Base-by-base conservation (phyloP, 1,284 basidiomycete genomes). In the Trichosporon sp. region DNA sequence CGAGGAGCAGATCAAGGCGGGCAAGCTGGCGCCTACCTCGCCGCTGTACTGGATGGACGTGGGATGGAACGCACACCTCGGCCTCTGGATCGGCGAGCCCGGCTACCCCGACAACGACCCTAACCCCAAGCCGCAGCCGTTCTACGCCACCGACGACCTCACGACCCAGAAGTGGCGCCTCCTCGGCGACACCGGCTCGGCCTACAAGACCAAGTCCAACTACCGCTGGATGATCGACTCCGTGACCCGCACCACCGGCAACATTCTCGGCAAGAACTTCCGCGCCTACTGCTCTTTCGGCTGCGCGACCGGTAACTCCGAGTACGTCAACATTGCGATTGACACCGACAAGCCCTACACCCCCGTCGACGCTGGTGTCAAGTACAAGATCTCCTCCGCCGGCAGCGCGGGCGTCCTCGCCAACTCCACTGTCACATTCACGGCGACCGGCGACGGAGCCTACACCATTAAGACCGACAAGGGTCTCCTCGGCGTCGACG, bases 161-260 rank as follows among this genome's bases (percentile, higher is more conserved):
- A 63, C 57, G 19, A 59, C 44, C 3, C 57, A 59, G 36, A 6
- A 23, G 10, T 63, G 62, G 62, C 52, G 21, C 25, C 84, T 95
- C 16, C 82, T 98, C 61, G 95, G 96, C 65, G 96, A 99, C 75
- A 83, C 98, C 31, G 94, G 93, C 1, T 90, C 93, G 72, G 84
- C 86, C n/a, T 95, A 88, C 40, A 83, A 84, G 64, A 89, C 90
- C 29, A 85, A 92, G 4, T 54, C 57, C 5, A 14, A 34, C 9
- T 63, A 63, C 36, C 57, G 62, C 46, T 63, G 57, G 57, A 32
- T 63, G 33, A 33, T 63, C 44, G 57, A 63, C 58, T 10, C 32
- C 14, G 52, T 8, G n/a, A 59, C 33, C 27, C 29, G 34, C 11
- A 59, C 62, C n/a, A 34, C 21, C 25, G 34, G 58, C 25, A 7